Evolutionary conservation across 2,329 filamentous ascomycete species (phyloP).

Genomic region (Penicillium sclerotiorum): DNA sequence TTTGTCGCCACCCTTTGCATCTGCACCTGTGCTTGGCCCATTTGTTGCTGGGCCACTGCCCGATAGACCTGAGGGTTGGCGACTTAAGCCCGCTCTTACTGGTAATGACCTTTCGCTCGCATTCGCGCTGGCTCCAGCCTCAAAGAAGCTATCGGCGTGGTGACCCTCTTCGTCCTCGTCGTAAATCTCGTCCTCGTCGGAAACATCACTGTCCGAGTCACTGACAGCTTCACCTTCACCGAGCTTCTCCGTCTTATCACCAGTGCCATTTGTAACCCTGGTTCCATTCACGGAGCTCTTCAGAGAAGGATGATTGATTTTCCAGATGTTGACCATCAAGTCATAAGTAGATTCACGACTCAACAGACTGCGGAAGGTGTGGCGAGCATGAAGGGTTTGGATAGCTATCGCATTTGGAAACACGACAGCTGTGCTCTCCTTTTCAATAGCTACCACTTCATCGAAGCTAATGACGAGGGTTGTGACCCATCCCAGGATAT

Average conservation of each 20-base stretch:
- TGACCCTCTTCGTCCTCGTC: slow-evolving; percentile 56
- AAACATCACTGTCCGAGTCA: slow-evolving; percentile 74
- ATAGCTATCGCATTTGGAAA: slow-evolving; percentile 99
- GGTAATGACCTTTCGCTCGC: slow-evolving; percentile 54
- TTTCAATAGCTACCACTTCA: slow-evolving; percentile 94
- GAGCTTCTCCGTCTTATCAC: slow-evolving; percentile 86
- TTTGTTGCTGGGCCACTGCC: slow-evolving; percentile 37
- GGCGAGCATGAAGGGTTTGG: slow-evolving; percentile 90
- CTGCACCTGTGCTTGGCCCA: slow-evolving; percentile 36
- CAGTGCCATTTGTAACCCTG: slow-evolving; percentile 74
- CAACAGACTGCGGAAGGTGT: slow-evolving; percentile 93
- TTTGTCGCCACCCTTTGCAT: slow-evolving; percentile 55
- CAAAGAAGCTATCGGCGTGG: slow-evolving; percentile 63
- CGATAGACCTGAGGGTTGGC: slow-evolving; percentile 69
- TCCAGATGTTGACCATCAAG: slow-evolving; percentile 97
- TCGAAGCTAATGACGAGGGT: slow-evolving; percentile 98
- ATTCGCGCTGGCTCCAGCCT: slow-evolving; percentile 56
- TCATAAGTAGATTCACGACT: slow-evolving; percentile 96
- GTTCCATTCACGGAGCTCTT: slow-evolving; percentile 91
- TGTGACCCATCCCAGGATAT: slow-evolving; percentile 97
- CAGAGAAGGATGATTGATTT: slow-evolving; percentile 88
- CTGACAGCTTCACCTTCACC: slow-evolving; percentile 62
- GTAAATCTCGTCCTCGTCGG: slow-evolving; percentile 68
- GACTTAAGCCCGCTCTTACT: slow-evolving; percentile 56
- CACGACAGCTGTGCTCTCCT: slow-evolving; percentile 89